These are phyloP conservation scores for Cutaneotrichosporon sp. DNA, from an alignment of 1,284 basidiomycete genomes.

Conservation along the genomic window DNA sequence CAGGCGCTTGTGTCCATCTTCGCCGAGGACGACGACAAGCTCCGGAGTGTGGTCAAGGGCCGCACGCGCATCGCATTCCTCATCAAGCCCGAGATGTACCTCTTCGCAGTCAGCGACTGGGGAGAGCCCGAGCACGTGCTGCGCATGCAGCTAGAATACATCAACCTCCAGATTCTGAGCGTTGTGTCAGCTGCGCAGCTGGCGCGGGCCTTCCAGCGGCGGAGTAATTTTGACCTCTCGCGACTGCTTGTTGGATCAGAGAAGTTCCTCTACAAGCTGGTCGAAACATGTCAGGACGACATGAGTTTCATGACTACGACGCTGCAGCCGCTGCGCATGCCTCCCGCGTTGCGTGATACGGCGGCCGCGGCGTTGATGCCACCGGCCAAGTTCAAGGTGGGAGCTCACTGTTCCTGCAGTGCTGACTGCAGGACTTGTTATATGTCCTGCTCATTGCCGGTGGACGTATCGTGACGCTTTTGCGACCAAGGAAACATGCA, in stretches of 20 bases:
- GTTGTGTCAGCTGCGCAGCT: constrained; percentile 82
- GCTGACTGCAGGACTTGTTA: constrained; percentile 67
- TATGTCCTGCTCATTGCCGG: constrained; percentile 81
- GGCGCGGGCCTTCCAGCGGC: constrained; percentile 73
- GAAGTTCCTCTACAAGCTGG: constrained; percentile 66
- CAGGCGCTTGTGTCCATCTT: constrained; percentile 92
- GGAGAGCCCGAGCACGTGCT: constrained; percentile 90
- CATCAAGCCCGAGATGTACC: constrained; percentile 79
- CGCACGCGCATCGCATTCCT: constrained; percentile 80
- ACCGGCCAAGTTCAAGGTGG: constrained; percentile 69
- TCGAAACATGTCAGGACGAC: constrained; percentile 67
- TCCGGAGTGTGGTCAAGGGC: constrained; percentile 55
- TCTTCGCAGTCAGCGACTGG: constrained; percentile 84
- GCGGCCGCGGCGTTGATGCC: constrained; percentile 73
- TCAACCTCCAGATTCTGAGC: constrained; percentile 86
- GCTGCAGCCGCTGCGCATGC: constrained; percentile 71
- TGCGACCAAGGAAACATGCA: constrained; percentile 85
- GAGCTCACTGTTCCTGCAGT: constrained; percentile 12
- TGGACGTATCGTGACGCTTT: constrained; percentile 76
- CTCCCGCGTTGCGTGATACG: constrained; percentile 61
- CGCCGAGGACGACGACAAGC: constrained; percentile 68
- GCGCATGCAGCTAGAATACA: constrained; percentile 86
- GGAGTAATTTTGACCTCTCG: constrained; percentile 86
- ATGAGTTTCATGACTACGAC: constrained; percentile 74
- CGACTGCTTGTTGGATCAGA: constrained; percentile 80